These are phyloP conservation scores for Paecilomyces dactylethromorphus DNA, from an alignment of 2,329 filamentous ascomycete genomes.

Conservation along the genomic window DNA sequence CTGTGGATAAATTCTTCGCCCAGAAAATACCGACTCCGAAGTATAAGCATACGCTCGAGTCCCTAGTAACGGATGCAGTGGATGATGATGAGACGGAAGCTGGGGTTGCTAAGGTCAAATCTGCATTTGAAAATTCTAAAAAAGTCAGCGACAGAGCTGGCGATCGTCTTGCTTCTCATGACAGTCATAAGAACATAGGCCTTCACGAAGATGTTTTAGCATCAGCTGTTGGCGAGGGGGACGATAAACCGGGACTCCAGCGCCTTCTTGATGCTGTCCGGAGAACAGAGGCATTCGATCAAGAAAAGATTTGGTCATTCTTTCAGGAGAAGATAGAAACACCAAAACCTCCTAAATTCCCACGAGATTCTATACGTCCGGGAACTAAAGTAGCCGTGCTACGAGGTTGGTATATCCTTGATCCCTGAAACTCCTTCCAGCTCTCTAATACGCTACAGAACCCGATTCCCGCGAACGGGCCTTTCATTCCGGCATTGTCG, in stretches of 20 bases:
- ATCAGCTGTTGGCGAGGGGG: constrained; percentile 38
- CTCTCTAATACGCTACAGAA: constrained; percentile 26
- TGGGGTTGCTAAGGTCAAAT: constrained; percentile 36
- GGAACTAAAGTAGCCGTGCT: constrained; percentile 24
- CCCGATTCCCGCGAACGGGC: constrained; percentile 49
- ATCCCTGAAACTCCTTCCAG: not conserved
- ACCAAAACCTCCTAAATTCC: constrained; percentile 25
- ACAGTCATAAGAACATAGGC: constrained; percentile 5
- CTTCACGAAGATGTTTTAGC: constrained; percentile 36
- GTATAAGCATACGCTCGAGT: constrained; percentile 59
- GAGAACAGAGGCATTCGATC: constrained; percentile 53
- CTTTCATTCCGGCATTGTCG: constrained; percentile 57
- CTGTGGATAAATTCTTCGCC: constrained; percentile 5
- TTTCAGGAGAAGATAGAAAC: constrained; percentile 35
- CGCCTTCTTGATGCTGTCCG: constrained; percentile 52
- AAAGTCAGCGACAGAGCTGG: constrained; percentile 5
- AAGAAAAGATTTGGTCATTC: constrained; percentile 52
- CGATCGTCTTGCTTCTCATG: constrained; percentile 3
- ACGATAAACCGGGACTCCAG: constrained; percentile 32
- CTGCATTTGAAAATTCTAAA: constrained; percentile 18
- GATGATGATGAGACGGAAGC: constrained; percentile 55
- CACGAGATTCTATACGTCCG: constrained; percentile 21
- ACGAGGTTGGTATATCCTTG: constrained; percentile 19
- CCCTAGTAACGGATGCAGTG: constrained; percentile 53
- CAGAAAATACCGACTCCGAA: constrained; percentile 27